These are phyloP conservation scores for Solanum phureja DNA, from an alignment of 257 asterid species.

Conservation along the genomic window DNA sequence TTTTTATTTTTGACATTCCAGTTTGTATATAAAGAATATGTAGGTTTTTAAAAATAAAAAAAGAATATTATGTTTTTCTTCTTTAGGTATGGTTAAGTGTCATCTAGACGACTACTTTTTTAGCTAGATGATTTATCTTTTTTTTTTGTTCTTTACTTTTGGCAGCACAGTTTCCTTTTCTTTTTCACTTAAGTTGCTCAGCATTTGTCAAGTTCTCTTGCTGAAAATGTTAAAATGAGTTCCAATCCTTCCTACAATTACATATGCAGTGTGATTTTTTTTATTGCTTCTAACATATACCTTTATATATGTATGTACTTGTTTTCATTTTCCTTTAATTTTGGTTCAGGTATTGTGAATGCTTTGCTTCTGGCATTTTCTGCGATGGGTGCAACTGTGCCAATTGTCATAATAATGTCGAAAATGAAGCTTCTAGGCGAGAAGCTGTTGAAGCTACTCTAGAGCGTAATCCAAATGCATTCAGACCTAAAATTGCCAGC, in stretches of 20 bases:
- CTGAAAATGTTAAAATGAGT: not conserved
- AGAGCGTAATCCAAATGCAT: conserved; percentile 93
- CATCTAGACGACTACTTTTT: not conserved
- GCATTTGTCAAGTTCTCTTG: not conserved
- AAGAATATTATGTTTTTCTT: not conserved
- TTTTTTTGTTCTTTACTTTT: not conserved
- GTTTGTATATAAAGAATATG: not conserved
- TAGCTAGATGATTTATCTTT: not conserved
- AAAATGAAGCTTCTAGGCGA: conserved; percentile 70
- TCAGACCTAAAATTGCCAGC: conserved; percentile 87
- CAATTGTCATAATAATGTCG: conserved; percentile 77
- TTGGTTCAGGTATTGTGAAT: conserved; percentile 83
- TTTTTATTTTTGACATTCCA: not conserved
- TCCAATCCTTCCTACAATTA: not conserved
- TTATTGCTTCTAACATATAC: not conserved
- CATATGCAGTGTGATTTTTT: not conserved
- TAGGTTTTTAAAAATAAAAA: not conserved
- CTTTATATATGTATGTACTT: not conserved
- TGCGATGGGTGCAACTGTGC: conserved; percentile 93
- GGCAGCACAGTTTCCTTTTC: not conserved
- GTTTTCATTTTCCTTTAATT: conserved; percentile 3
- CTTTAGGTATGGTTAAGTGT: not conserved
- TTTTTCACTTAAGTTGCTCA: not conserved
- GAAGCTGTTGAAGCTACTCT: conserved; percentile 89
- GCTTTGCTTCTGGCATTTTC: conserved; percentile 89